Percentiles rank a stretch among this genome's conserved stretches.
Conservation (phyloP, 805 yeast species). For the Isabelozyma pseudorhagii region DNA sequence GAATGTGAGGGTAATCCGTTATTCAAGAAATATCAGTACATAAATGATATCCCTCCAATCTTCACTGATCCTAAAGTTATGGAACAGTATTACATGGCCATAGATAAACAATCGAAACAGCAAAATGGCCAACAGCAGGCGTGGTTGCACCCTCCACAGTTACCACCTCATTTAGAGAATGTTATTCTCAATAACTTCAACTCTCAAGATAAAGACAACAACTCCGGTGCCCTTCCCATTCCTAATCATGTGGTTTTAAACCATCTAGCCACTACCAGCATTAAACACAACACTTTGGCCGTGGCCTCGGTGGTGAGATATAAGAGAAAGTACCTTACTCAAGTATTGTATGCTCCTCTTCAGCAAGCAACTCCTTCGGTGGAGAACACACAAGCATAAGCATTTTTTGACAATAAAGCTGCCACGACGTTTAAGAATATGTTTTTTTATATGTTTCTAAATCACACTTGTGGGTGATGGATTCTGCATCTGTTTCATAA, state of each 20-base stretch:
- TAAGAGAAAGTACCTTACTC: conserved; percentile 85
- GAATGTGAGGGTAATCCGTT: conserved; percentile 20
- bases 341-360: conserved; percentile 85
- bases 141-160: conserved; percentile 88
- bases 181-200: conserved; percentile 79
- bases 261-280: conserved; percentile 93
- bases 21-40: conserved; percentile 38
- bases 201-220: conserved; percentile 65
- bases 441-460: not conserved
- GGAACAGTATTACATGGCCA: conserved; percentile 79
- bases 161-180: conserved; percentile 95
- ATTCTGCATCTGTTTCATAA: not conserved
- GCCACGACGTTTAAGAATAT: not conserved
- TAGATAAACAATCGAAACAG: conserved; percentile 66
- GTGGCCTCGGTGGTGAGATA: conserved; percentile 91
- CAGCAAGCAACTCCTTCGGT: conserved; percentile 27
- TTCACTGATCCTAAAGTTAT: conserved; percentile 82
- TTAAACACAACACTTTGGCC: conserved; percentile 89
- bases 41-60: conserved; percentile 74
- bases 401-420: not conserved
- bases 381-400: not conserved
- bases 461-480: not conserved
- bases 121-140: conserved; percentile 54
- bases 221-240: conserved; percentile 84
- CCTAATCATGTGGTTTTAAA: conserved; percentile 94